phyloP scores from a whole-genome alignment of 352 stramenopile genomes.

The Phytophthora hibernalis region DNA sequence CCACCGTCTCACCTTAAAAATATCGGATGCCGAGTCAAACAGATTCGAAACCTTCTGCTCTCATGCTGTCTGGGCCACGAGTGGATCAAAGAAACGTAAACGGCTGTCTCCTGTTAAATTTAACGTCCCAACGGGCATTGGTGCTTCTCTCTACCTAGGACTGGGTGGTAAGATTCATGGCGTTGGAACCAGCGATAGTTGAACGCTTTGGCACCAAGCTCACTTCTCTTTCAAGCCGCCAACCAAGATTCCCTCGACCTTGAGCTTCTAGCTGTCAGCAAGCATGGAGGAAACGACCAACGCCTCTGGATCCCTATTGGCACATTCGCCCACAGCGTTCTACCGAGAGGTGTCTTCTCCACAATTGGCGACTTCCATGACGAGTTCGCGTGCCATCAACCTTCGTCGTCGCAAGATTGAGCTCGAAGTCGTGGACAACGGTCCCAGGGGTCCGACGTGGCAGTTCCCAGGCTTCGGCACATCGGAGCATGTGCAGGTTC shows the following conservation, averaged over 20 bases:
- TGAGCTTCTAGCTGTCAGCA: neutral
- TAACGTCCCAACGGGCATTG: neutral
- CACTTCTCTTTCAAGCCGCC: neutral
- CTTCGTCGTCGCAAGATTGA: conserved; percentile 51
- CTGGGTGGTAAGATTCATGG: neutral
- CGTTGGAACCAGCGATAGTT: no score
- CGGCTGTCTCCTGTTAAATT: conserved; percentile 3
- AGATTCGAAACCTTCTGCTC: neutral
- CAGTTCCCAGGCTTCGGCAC: conserved; percentile 48
- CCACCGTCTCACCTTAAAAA: neutral
- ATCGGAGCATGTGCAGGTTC: conserved; percentile 42
- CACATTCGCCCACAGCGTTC: neutral
- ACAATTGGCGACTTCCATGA: conserved; percentile 5
- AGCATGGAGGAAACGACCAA: conserved; percentile 8
- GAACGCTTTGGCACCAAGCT: neutral
- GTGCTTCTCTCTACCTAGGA: neutral
- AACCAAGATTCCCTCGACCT: neutral
- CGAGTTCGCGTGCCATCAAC: conserved; percentile 26
- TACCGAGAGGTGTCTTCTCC: conserved; percentile 12
- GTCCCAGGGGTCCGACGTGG: conserved; percentile 36
- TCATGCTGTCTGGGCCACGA: neutral
- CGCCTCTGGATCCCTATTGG: conserved; percentile 4
- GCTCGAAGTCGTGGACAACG: conserved; percentile 44
- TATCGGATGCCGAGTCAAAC: neutral
- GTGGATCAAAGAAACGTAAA: neutral